Percentiles rank a stretch among this genome's conserved stretches.
These are phyloP conservation scores for Thalia dealbata DNA, from an alignment of 176 grass and related monocot species.

Conservation along the genomic window DNA sequence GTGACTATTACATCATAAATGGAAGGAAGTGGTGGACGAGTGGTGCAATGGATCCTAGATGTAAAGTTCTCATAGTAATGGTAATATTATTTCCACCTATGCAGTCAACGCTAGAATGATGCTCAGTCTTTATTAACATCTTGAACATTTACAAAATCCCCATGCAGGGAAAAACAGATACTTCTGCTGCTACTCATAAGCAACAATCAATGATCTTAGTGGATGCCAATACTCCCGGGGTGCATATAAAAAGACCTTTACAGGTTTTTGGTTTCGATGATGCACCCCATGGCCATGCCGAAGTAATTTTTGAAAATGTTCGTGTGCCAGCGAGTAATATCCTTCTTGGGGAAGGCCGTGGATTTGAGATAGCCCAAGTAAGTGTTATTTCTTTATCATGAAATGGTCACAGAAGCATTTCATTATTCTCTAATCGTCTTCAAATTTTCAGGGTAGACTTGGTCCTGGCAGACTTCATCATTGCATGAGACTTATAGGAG, in stretches of 20 bases:
- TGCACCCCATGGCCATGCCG: conserved; percentile 88
- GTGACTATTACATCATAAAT: conserved; percentile 83
- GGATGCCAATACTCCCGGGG: conserved; percentile 65
- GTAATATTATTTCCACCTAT: conserved; percentile 22
- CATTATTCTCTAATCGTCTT: background rate
- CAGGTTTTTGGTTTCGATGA: conserved; percentile 92
- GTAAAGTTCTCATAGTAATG: conserved; percentile 92
- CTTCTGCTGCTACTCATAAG: conserved; percentile 73
- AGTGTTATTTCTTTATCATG: background rate
- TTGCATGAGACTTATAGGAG: conserved; percentile 87
- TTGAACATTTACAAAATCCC: background rate
- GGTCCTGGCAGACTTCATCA: conserved; percentile 95
- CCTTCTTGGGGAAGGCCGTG: conserved; percentile 75
- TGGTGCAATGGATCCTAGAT: conserved; percentile 95
- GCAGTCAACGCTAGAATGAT: background rate
- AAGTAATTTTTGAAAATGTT: conserved; percentile 88
- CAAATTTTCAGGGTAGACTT: conserved; percentile 66
- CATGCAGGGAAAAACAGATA: conserved; percentile 88
- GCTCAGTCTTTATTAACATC: background rate
- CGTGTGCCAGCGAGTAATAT: conserved; percentile 66
- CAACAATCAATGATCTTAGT: conserved; percentile 96
- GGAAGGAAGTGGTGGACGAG: conserved; percentile 96
- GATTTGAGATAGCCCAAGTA: conserved; percentile 98
- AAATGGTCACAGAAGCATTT: background rate
- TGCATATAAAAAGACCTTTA: conserved; percentile 75